Conservation (phyloP, 2,329 filamentous ascomycete species). For the Macrophomina phaseolina region DNA sequence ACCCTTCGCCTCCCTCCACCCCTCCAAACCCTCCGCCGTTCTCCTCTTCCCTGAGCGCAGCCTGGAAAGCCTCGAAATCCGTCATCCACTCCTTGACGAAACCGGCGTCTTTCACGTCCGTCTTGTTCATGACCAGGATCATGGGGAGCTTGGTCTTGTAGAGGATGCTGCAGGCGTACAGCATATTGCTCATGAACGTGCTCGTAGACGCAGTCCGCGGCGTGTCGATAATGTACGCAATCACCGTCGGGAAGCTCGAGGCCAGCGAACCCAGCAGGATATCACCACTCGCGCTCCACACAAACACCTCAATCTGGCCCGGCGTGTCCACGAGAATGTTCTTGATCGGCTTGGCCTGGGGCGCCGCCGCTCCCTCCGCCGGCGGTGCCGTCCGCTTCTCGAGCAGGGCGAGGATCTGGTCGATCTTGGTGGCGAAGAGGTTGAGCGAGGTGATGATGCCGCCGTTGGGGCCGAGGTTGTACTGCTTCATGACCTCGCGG, state of each 20-base stretch:
- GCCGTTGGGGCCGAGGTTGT: constrained; percentile 95
- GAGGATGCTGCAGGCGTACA: constrained; percentile 96
- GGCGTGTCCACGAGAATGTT: constrained; percentile 95
- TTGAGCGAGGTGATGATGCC: constrained; percentile 96
- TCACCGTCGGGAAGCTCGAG: constrained; percentile 92
- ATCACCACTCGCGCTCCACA: constrained; percentile 94
- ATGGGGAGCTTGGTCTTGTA: constrained; percentile 69
- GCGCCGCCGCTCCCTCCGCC: constrained; percentile 43
- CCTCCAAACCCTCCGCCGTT: constrained; percentile 77
- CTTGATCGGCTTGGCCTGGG: constrained; percentile 59
- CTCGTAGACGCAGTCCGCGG: constrained; percentile 90
- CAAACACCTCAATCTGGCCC: constrained; percentile 97
- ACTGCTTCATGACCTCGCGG: constrained; percentile 99
- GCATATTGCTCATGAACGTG: constrained; percentile 99
- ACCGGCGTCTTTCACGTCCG: constrained; percentile 86
- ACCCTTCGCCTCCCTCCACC: constrained; percentile 60
- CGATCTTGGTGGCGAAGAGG: constrained; percentile 96
- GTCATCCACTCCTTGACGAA: constrained; percentile 99
- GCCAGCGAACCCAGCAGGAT: constrained; percentile 93
- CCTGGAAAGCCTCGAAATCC: constrained; percentile 95
- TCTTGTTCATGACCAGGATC: constrained; percentile 99
- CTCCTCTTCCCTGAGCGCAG: constrained; percentile 80
- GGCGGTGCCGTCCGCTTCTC: constrained; percentile 77
- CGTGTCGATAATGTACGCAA: constrained; percentile 97
- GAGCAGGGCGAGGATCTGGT: constrained; percentile 86